Conservation (phyloP, 129 eudicot genomes). For the Tagetes patula region DNA sequence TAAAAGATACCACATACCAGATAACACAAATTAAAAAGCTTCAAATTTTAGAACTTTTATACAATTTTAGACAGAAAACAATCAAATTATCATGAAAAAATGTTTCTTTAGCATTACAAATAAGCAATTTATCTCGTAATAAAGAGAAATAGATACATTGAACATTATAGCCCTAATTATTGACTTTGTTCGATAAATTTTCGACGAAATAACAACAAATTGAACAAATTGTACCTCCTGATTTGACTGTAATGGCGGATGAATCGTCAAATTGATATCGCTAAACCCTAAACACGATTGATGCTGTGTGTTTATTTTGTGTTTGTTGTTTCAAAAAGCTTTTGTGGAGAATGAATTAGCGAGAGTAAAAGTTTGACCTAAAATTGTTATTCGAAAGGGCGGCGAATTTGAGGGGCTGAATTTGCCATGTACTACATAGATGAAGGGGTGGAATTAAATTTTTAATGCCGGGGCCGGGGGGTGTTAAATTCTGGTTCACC, state of each 20-base stretch:
- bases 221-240: constrained; percentile 6
- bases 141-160: neutral
- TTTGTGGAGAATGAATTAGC: constrained; percentile 6
- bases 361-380: constrained; percentile 30
- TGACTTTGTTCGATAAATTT: neutral
- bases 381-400: constrained; percentile 9
- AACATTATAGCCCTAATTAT: constrained; percentile 6
- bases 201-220: neutral
- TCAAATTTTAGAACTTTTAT: no score
- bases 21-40: no score
- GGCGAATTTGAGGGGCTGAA: constrained; percentile 7
- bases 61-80: no score
- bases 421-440: neutral
- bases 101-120: no score
- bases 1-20: no score
- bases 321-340: neutral
- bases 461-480: no score
- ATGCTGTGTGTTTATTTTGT: neutral
- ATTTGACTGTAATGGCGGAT: constrained; percentile 28
- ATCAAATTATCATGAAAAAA: no score
- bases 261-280: constrained; percentile 14
- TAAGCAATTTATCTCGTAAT: no score
- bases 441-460: neutral
- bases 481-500: no score
- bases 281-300: constrained; percentile 16